Conservation (phyloP, 345 rosid genomes). For the Eucalyptus tenuipes region DNA sequence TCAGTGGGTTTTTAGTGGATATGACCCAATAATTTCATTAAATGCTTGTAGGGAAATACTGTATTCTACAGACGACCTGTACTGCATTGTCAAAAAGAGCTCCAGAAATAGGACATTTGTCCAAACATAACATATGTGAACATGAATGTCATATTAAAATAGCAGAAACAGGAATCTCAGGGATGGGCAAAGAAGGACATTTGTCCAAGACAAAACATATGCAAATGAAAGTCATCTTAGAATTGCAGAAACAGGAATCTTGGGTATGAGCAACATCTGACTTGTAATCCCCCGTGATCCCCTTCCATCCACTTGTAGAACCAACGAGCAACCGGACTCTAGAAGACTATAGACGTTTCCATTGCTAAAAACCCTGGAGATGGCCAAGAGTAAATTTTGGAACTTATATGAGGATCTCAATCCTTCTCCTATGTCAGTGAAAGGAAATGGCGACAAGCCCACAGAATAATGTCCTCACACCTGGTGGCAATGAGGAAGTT, state of each 20-base stretch:
- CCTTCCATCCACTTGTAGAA: background rate
- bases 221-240: background rate
- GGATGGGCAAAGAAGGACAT: background rate
- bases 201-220: background rate
- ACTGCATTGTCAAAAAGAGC: background rate
- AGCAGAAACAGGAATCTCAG: background rate
- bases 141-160: background rate
- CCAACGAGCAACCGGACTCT: background rate
- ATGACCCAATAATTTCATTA: background rate
- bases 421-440: background rate
- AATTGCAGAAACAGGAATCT: background rate
- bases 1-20: background rate
- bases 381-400: background rate
- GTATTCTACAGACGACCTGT: background rate
- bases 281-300: background rate
- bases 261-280: background rate
- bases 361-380: background rate
- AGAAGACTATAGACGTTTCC: background rate
- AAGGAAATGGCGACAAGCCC: background rate
- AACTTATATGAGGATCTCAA: background rate
- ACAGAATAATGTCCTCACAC: background rate
- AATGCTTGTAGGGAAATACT: background rate
- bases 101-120: background rate
- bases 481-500: background rate
- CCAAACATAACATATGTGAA: background rate